These are phyloP conservation scores for Verbena officinalis DNA, from an alignment of 257 asterid species.

Conservation along the genomic window DNA sequence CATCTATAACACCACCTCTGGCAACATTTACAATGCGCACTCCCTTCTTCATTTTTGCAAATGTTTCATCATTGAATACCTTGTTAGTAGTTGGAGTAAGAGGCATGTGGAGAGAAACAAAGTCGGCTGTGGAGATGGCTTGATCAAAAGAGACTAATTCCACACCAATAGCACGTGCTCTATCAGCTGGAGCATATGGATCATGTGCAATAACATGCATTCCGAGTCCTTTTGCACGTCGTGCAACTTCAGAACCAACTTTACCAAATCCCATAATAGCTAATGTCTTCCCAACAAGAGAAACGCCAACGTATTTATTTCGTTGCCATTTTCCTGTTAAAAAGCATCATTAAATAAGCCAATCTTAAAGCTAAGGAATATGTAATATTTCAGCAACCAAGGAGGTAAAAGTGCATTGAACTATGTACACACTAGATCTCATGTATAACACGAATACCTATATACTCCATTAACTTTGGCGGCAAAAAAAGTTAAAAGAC, in stretches of 20 bases:
- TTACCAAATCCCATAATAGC: slow-evolving; percentile 97
- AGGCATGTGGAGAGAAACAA: slow-evolving; percentile 96
- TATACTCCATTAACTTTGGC: slow-evolving; percentile 5
- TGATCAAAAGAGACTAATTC: slow-evolving; percentile 85
- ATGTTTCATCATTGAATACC: slow-evolving; percentile 82
- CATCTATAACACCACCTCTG: slow-evolving; percentile 97
- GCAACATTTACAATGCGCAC: slow-evolving; percentile 79
- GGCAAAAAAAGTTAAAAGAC: slow-evolving; percentile 11
- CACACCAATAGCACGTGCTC: slow-evolving; percentile 93
- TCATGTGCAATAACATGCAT: slow-evolving; percentile 94
- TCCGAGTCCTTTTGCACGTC: slow-evolving; percentile 97
- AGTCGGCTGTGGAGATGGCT: slow-evolving; percentile 82
- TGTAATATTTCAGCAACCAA: not conserved
- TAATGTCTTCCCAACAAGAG: slow-evolving; percentile 90
- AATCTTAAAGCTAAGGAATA: not conserved
- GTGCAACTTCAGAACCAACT: slow-evolving; percentile 72
- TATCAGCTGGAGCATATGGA: slow-evolving; percentile 97
- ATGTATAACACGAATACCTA: not conserved
- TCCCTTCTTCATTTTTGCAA: slow-evolving; percentile 90
- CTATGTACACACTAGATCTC: not conserved
- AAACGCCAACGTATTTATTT: slow-evolving; percentile 63
- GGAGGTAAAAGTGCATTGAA: not conserved
- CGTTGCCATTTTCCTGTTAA: slow-evolving; percentile 85
- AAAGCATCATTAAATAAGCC: slow-evolving; percentile 7
- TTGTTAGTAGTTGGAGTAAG: slow-evolving; percentile 85